Conservation (phyloP, 345 rosid species). For the Nasturtium officinale region DNA sequence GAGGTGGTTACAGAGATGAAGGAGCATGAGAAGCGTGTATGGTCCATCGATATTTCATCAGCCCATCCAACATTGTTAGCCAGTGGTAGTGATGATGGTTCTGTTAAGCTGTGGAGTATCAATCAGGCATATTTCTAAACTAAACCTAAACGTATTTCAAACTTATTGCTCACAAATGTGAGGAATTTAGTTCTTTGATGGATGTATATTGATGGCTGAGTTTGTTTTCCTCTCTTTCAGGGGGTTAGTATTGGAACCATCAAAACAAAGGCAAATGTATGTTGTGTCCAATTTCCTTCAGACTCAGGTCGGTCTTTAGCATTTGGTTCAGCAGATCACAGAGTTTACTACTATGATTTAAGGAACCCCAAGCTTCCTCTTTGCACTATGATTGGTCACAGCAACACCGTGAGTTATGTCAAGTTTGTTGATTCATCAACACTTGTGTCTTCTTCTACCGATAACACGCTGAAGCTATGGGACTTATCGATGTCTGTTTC, state of each 20-base stretch:
- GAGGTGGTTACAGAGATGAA: slow-evolving; percentile 75
- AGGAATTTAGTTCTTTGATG: slow-evolving; percentile 12
- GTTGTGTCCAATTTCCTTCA: slow-evolving; percentile 86
- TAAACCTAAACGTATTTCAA: slow-evolving; percentile 56
- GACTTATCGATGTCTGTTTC: slow-evolving; percentile 75
- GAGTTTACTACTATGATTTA: slow-evolving; percentile 85
- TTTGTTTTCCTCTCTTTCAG: slow-evolving; percentile 60
- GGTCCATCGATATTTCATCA: slow-evolving; percentile 89
- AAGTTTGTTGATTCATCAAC: slow-evolving; percentile 73
- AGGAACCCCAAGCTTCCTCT: slow-evolving; percentile 80
- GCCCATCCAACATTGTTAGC: slow-evolving; percentile 91
- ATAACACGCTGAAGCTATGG: slow-evolving; percentile 95
- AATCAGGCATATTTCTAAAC: slow-evolving; percentile 58
- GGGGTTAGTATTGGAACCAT: slow-evolving; percentile 77
- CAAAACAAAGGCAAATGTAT: slow-evolving; percentile 87
- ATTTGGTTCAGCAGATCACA: slow-evolving; percentile 96
- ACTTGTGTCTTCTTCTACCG: slow-evolving; percentile 89
- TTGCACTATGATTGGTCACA: slow-evolving; percentile 76
- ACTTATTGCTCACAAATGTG: slow-evolving; percentile 41
- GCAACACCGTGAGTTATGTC: slow-evolving; percentile 90
- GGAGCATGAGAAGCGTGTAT: slow-evolving; percentile 92
- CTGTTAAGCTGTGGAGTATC: slow-evolving; percentile 95
- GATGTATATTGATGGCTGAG: slow-evolving; percentile 47
- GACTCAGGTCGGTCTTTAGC: slow-evolving; percentile 81
- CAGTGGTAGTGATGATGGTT: slow-evolving; percentile 93